Base-by-base conservation (phyloP, 345 rosid species). In the Aquilaria malaccensis region DNA sequence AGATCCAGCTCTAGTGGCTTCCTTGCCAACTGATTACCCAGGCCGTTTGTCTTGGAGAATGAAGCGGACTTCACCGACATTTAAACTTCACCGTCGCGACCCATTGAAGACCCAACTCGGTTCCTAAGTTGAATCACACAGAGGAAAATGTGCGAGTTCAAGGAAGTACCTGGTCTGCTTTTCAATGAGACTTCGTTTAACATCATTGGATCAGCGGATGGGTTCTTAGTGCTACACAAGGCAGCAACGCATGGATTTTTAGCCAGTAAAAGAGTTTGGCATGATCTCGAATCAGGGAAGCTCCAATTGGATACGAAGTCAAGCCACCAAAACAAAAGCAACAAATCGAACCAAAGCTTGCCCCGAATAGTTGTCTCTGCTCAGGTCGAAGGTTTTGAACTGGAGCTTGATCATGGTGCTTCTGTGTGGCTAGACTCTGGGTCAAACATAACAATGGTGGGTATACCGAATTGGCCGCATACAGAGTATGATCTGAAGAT, bases 401-500 rank as follows among this genome's bases (percentile, higher is more conserved):
- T 59, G 60, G 55, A 70, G 74, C 60, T 67, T 70, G 65, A 57
- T 85, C 72, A 46, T 85, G 84, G 85, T 77, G 72, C 70, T 87
- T 11, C 91, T 86, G 2, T 79, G 82, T 52, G 90, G 87, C 66
- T 76, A 81, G 43, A 80, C 86, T 13, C 58, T 81, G 58, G 90
- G 90, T 82, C 90, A 10, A 87, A 82, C 61, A 52, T 84, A 10
- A 80, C 87, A n/a, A 68, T 84, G 70, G 83, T 84, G 29, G 90
- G 85, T 68, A 78, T 72, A 80, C 87, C 87, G 14, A 72, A 74
- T 66, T 57, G 69, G 73, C 85, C 88, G 2, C 97, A 83, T 52
- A 74, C 77, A 1, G 93, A 87, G 79, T 31, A 59, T 30, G 83
- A 79, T 9, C 84, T 81, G 1, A 77, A 64, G 72, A 76, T 81